These are phyloP conservation scores for Dactylella cylindrospora DNA, from an alignment of 2,329 filamentous ascomycete species.

Conservation along the genomic window DNA sequence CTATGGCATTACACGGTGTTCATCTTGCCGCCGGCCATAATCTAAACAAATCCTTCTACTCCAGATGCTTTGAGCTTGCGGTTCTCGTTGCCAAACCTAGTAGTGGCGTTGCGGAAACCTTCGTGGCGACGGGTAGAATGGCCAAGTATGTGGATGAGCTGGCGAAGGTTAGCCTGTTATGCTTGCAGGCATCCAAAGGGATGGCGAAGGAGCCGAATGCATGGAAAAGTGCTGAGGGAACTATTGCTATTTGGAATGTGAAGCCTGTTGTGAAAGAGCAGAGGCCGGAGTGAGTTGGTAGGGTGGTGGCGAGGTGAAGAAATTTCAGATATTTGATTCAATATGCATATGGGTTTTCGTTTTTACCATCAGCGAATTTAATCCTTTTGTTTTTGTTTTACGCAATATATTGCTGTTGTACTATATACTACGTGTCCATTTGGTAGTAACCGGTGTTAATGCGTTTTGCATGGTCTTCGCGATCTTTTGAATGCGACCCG, in stretches of 20 bases:
- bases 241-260: slow-evolving; percentile 47
- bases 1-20: slow-evolving; percentile 79
- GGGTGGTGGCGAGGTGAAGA: neutral
- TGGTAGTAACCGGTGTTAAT: slow-evolving; percentile 20
- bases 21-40: slow-evolving; percentile 76
- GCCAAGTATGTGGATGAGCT: slow-evolving; percentile 74
- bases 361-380: slow-evolving; percentile 43
- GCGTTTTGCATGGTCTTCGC: slow-evolving; percentile 10
- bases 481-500: neutral
- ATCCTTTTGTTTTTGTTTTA: slow-evolving; percentile 21
- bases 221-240: slow-evolving; percentile 28
- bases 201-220: slow-evolving; percentile 18
- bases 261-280: slow-evolving; percentile 18
- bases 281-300: neutral
- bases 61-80: slow-evolving; percentile 85
- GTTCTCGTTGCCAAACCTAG: slow-evolving; percentile 70
- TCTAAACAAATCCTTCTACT: slow-evolving; percentile 72
- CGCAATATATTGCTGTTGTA: slow-evolving; percentile 44
- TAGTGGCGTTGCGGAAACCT: slow-evolving; percentile 66
- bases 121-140: slow-evolving; percentile 68
- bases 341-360: slow-evolving; percentile 13
- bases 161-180: slow-evolving; percentile 73
- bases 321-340: slow-evolving; percentile 8
- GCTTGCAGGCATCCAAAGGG: slow-evolving; percentile 56
- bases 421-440: slow-evolving; percentile 19